A percentile compares a stretch with the other conserved stretches of the same genome.
These are phyloP conservation scores for Ceratobasidium sp. DNA, from an alignment of 1,284 basidiomycete species.

Conservation along the genomic window DNA sequence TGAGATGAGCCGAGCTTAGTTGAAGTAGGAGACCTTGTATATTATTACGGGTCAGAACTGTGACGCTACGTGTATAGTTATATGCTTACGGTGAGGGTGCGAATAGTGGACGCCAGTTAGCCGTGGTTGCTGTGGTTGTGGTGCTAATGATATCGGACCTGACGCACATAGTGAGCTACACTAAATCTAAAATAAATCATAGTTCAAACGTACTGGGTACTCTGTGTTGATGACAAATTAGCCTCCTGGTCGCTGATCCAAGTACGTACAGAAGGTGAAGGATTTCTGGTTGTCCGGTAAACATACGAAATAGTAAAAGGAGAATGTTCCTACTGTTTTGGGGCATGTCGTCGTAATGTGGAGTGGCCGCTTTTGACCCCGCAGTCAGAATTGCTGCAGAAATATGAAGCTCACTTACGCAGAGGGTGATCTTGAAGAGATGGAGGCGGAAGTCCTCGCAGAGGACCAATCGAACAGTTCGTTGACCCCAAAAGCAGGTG, in stretches of 20 bases:
- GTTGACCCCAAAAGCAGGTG: neutral
- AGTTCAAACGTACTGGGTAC: no score
- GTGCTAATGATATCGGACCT: neutral
- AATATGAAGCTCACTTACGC: neutral
- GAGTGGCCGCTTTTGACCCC: neutral
- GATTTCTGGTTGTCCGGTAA: no score
- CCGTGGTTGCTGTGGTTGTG: neutral
- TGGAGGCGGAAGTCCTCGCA: neutral
- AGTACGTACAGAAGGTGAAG: no score
- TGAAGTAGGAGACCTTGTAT: neutral
- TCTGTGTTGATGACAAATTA: no score
- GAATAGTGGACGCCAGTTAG: neutral
- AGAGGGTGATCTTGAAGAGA: neutral
- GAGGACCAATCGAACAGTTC: neutral
- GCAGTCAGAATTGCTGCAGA: no score
- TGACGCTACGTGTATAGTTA: neutral
- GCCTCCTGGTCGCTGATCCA: no score
- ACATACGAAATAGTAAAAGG: no score
- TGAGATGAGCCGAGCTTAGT: neutral
- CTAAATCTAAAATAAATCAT: neutral
- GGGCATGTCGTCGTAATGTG: neutral
- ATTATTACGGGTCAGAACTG: neutral
- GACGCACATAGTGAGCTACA: no score
- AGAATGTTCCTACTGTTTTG: neutral
- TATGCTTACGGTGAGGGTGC: neutral